Base-by-base conservation (phyloP, 441 rosid genomes). In the Cnidoscolus chayamansa region DNA sequence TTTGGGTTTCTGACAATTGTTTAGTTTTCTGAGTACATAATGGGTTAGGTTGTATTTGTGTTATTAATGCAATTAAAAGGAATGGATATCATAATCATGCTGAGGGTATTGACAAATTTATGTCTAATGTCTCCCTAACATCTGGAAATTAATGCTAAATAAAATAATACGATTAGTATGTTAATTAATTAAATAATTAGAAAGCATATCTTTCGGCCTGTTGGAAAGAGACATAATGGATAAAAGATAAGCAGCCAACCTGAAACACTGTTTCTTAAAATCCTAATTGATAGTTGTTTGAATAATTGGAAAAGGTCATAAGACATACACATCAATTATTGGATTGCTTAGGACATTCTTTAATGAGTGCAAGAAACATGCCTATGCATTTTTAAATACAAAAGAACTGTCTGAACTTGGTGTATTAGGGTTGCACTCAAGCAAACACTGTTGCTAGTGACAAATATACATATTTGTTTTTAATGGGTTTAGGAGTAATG, bases 41-140 rank as follows among this genome's bases (percentile, higher is more conserved):
- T 54, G 30, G 17, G 45, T 54, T n/a, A 6, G 58, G 25, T 54
- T 54, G 25, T 20, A 54, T 45, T 19, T 25, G 0, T 10, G 15
- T 30, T 49, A 10, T 51, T 47, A 7, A 50, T 19, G 6, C 45
- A 40, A 40, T 5, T 40, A 40, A 40, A 40, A 40, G 45, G 7
- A 40, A 40, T 40, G 4, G 45, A 40, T 40, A 40, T 40, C 15
- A 71, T 74, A 17, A 61, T 74, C 63, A n/a, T 49, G 19, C n/a
- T 57, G 58, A 72, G 67, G 60, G 59, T 59, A 78, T 77, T 53
- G 74, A 69, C 43, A 68, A 50, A 65, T 51, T 67, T 3, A 13
- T 54, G 61, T 79, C 71, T 56, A 67, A 55, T 77, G 80, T 73
- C 72, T 47, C 65, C 68, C 72, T 72, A 74, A 74, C 77, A 55